Evolutionary conservation across 169 alveolate species (phyloP).

Genomic region (Plasmodium adleri): DNA sequence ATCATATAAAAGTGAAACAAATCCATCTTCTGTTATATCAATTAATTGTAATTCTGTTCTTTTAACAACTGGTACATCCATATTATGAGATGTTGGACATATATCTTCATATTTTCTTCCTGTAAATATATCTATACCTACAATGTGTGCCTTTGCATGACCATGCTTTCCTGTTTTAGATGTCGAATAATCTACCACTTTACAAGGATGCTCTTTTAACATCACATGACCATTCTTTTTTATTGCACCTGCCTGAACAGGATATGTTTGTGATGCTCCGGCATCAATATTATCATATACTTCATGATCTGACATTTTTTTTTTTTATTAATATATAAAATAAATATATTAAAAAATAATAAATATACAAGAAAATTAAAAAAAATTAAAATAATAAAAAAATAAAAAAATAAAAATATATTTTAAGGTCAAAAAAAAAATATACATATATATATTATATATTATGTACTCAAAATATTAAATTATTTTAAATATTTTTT

Average conservation of each 20-base stretch:
- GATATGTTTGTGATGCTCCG: constrained; percentile 97
- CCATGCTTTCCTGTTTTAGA: constrained; percentile 99
- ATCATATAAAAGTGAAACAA: constrained; percentile 93
- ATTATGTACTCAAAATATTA: too few species aligned
- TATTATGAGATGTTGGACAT: constrained; percentile 98
- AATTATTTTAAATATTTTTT: too few species aligned
- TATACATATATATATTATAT: not conserved
- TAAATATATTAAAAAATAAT: not conserved
- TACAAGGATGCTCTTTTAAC: constrained; percentile 98
- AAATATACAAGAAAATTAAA: too few species aligned
- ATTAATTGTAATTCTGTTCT: constrained; percentile 93
- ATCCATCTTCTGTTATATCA: constrained; percentile 95
- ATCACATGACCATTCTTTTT: constrained; percentile 97
- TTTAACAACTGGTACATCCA: constrained; percentile 97
- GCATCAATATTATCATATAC: constrained; percentile 91
- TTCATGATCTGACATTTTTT: constrained; percentile 81
- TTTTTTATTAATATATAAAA: constrained; percentile 6
- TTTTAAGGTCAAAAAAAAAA: not conserved
- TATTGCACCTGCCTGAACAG: constrained; percentile 97
- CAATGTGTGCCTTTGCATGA: constrained; percentile 98
- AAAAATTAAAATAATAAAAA: too few species aligned
- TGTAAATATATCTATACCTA: constrained; percentile 98
- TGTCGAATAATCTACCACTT: constrained; percentile 96
- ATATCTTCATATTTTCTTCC: constrained; percentile 97
- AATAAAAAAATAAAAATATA: too few species aligned